Evolutionary conservation across 2,329 filamentous ascomycete species (phyloP), one percentile per base, ranked within the genome.

Genomic region (Ophiostoma angusticollis): DNA sequence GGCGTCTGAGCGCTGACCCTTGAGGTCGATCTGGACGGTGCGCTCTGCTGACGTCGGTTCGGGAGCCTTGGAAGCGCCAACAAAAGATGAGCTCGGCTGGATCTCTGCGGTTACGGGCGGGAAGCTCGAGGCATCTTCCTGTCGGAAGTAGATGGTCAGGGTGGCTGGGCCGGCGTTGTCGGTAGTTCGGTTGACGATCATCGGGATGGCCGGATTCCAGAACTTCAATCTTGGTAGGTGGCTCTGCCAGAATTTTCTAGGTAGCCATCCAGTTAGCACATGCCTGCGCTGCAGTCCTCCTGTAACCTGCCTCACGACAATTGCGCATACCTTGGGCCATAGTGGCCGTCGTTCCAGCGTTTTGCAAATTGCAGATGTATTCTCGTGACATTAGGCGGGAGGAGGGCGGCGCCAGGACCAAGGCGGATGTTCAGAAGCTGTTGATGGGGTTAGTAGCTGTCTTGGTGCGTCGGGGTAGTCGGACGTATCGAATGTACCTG

Each of bases 181-280:
- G 27, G 57, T 52, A 46, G 72, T 78, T 43, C 83, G 80, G 58
- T 80, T 79, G 51, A 94, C 74, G 43, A 83, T 78, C 72, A 96
- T 93, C 31, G 80, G 75, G 32, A 95, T 60, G 11, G 76, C 64
- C 1, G 91, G 91, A 58, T 98, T 98, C 69, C 93, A 81, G 65
- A 79, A 98, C 69, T 98, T 95, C 49, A 98, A 68, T 41, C 84
- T 76, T 17, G 84, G 84, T 34, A 96, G 77, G 56, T 78, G 80
- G 44, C 78, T 67, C 47, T 73, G 76, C 84, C 85, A 94, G 71
- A 98, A 95, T 64, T 84, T 84, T 54, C 87, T 93, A 48, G 56
- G 54, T 32, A 5, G 9, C 16, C 30, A 23, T 18, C 9, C 6
- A 22, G 4, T n/a, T n/a, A n/a, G n/a, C n/a, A n/a, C n/a, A n/a